These are phyloP conservation scores for Hanseniaspora singularis DNA, from an alignment of 805 yeast species.

Conservation along the genomic window DNA sequence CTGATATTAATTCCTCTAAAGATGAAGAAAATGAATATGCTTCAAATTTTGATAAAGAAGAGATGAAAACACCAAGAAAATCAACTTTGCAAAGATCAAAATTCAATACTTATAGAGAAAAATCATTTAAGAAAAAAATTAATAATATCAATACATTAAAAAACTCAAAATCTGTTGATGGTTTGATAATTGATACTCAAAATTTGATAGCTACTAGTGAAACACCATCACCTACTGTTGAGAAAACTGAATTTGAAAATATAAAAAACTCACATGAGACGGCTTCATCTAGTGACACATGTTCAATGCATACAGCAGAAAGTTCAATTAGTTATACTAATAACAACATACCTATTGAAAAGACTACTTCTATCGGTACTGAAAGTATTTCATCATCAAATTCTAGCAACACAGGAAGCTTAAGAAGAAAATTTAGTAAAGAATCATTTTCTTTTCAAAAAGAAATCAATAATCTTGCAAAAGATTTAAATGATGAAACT, in stretches of 20 bases:
- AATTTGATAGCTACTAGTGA: background rate
- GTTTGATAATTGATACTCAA: constrained; percentile 1
- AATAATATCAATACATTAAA: background rate
- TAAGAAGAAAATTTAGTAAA: background rate
- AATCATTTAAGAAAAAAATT: constrained; percentile 21
- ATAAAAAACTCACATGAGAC: background rate
- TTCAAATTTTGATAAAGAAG: constrained; percentile 21
- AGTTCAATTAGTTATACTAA: background rate
- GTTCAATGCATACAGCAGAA: constrained; percentile 16
- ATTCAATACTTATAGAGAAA: constrained; percentile 41
- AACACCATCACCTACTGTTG: constrained; percentile 1
- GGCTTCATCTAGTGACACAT: constrained; percentile 4
- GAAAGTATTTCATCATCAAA: background rate
- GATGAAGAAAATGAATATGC: constrained; percentile 23
- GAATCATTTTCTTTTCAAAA: background rate
- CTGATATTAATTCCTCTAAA: background rate
- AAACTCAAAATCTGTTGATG: constrained; percentile 1
- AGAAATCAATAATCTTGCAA: no score
- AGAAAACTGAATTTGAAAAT: background rate
- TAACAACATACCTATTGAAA: background rate
- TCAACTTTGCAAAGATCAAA: constrained; percentile 35
- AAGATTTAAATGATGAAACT: no score
- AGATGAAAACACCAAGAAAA: constrained; percentile 26
- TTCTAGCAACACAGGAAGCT: background rate
- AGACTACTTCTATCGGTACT: background rate